A percentile compares a stretch with the other conserved stretches of the same genome.
phyloP scores from a whole-genome alignment of 139 green algal genomes.

The Nannochloris sp. region DNA sequence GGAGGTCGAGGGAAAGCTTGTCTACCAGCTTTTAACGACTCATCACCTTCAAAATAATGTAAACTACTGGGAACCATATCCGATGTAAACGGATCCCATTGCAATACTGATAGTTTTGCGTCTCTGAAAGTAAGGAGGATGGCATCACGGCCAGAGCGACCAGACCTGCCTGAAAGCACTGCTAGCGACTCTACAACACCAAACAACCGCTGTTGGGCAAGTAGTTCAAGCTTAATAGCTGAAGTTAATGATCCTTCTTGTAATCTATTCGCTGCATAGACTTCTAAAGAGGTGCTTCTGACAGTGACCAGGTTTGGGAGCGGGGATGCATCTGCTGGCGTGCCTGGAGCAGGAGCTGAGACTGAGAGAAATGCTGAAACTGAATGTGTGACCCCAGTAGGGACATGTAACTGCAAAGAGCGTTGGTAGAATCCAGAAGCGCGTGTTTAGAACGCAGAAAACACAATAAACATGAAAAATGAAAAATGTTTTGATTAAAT shows the following conservation, averaged over 20 bases:
- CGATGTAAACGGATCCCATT: conserved; percentile 60
- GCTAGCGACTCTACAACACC: conserved; percentile 64
- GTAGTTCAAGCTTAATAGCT: conserved; percentile 38
- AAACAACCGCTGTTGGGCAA: conserved; percentile 34
- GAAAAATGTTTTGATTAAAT: too few species aligned
- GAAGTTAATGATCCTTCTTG: neutral
- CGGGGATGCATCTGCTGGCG: neutral
- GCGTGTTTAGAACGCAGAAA: too few species aligned
- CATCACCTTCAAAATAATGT: conserved; percentile 79
- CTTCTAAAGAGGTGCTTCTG: conserved; percentile 55
- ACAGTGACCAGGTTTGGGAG: conserved; percentile 68
- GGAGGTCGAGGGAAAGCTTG: conserved; percentile 46
- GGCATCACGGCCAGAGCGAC: conserved; percentile 49
- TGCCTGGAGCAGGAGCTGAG: neutral
- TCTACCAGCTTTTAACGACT: conserved; percentile 19
- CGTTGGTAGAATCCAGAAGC: too few species aligned
- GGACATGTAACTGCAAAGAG: conserved; percentile 57
- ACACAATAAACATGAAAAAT: too few species aligned
- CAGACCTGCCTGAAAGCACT: conserved; percentile 39
- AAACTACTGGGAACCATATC: conserved; percentile 53
- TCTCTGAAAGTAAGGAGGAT: conserved; percentile 74
- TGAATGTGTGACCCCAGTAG: conserved; percentile 56
- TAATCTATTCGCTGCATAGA: conserved; percentile 32
- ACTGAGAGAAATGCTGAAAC: conserved; percentile 58
- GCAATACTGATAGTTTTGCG: conserved; percentile 79